Base-by-base conservation (phyloP, 225 moss, liverwort and hornwort species). In the Marchantia polymorpha region DNA sequence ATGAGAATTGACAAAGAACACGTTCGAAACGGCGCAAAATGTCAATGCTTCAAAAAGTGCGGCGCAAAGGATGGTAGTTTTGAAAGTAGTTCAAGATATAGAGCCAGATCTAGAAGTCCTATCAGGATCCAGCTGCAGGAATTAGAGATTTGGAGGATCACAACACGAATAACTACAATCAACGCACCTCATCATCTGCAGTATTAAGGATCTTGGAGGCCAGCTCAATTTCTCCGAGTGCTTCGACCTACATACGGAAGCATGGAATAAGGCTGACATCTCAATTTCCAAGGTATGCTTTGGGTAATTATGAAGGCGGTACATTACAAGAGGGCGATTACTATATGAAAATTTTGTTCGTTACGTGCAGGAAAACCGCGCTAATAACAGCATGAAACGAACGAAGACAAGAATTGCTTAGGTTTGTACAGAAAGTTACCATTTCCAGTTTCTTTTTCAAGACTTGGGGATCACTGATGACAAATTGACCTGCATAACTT, bases 181-280 rank as follows among this genome's bases (percentile, higher is more conserved):
- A 78, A 77, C 89, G 69, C 84, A 92, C 93, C 68, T 90, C 92
- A 73, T 86, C 84, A 64, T 73, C 80, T 46, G 17, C 26, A 72
- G 77, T 83, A 39, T 70, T 78, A 48, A 97, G 83, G 76, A 99
- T 85, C 83, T 94, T 99, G 48, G 93, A 89, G 69, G 94, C 97
- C 82, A 94, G 85, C 88, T 99, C 97, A 75, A 99, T 99, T 84
- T 99, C 97, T 83, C 94, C 94, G 69, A 99, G 87, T 61, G 97
- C 94, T 85, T 99, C 93, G 76, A 97, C 94, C 96, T 97, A 80
- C 29, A 76, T 19, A 56, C 17, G 12, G 58, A 31, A 75, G 29
- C 27, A 75, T 49, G 39, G 39, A 39, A 39, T 39, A 39, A 39
- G 39, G 39, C 39, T 39, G 5, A 39, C 5, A 39, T 39, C 2